Evolutionary conservation across 228 moss, liverwort and hornwort genomes (phyloP).

Genomic region (Sphagnum magellanicum): DNA sequence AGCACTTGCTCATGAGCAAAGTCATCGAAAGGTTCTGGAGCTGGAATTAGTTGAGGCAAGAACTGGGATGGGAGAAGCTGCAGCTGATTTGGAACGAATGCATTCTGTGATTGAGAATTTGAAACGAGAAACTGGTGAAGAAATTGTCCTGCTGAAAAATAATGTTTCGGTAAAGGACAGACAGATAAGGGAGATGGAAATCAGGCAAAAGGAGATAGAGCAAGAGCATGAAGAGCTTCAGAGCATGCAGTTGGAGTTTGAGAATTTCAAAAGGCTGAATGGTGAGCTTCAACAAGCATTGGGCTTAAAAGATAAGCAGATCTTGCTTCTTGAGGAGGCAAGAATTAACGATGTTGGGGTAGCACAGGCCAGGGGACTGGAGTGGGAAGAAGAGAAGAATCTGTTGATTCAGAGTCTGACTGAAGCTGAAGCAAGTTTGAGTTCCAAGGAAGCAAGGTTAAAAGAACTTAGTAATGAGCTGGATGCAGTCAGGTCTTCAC

Average conservation of each 20-base stretch:
- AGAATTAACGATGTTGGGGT: not conserved
- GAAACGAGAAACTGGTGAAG: conserved; percentile 24
- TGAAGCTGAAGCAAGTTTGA: conserved; percentile 41
- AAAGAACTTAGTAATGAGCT: conserved; percentile 51
- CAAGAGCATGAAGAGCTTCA: conserved; percentile 30
- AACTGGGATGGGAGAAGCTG: conserved; percentile 25
- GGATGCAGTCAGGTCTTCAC: conserved; percentile 23
- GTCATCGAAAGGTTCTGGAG: conserved; percentile 35
- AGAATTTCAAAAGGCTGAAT: conserved; percentile 16
- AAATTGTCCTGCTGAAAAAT: conserved; percentile 22
- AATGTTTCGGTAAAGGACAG: conserved; percentile 19
- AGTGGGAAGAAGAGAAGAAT: conserved; percentile 13
- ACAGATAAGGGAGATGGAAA: conserved; percentile 24
- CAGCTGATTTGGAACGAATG: conserved; percentile 29
- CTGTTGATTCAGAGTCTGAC: conserved; percentile 18
- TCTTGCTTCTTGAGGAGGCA: not conserved
- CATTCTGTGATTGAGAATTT: conserved; percentile 27
- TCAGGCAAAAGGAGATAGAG: conserved; percentile 22
- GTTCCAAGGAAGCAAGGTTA: conserved; percentile 30
- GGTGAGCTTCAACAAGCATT: conserved; percentile 16
- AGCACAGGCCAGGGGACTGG: conserved; percentile 2
- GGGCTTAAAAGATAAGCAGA: conserved; percentile 7
- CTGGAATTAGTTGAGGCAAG: conserved; percentile 21
- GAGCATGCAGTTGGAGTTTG: conserved; percentile 20
- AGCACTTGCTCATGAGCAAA: conserved; percentile 41